Percentiles rank a stretch among this genome's conserved stretches.
These are phyloP conservation scores for Plasmodium billcollinsi DNA, from an alignment of 169 alveolate species.

Conservation along the genomic window DNA sequence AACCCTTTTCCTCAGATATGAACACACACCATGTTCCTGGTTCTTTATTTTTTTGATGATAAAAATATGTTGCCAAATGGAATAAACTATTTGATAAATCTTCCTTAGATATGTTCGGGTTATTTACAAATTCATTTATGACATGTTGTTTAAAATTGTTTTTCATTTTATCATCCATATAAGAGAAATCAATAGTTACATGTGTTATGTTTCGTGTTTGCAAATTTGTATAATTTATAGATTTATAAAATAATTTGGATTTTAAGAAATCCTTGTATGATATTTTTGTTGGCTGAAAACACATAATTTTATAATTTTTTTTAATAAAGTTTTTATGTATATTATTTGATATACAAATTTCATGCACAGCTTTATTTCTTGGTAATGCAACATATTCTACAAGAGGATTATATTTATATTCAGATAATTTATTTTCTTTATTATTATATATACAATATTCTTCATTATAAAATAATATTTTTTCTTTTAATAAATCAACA, in stretches of 20 bases:
- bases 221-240: conserved; percentile 34
- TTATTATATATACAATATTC: background rate
- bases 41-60: conserved; percentile 4
- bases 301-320: conserved; percentile 22
- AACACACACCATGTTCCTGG: conserved; percentile 76
- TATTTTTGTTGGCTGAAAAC: conserved; percentile 28
- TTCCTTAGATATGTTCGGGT: conserved; percentile 50
- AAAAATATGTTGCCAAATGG: conserved; percentile 60
- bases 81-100: conserved; percentile 36
- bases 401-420: conserved; percentile 5
- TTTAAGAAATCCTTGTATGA: conserved; percentile 26
- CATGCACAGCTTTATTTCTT: conserved; percentile 25
- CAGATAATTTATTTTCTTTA: background rate
- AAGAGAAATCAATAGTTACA: conserved; percentile 44
- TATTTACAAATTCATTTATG: conserved; percentile 61
- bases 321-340: conserved; percentile 21
- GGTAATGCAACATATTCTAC: conserved; percentile 65
- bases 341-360: conserved; percentile 52
- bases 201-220: conserved; percentile 47
- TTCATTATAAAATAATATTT: conserved; percentile 21
- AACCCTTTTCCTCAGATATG: conserved; percentile 22
- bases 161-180: conserved; percentile 77
- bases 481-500: background rate
- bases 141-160: conserved; percentile 69
- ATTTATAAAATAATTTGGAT: conserved; percentile 52